A percentile compares a stretch with the other conserved stretches of the same genome.
Conservation (phyloP, 2,329 filamentous ascomycete species). For the Xylaria polymorpha region DNA sequence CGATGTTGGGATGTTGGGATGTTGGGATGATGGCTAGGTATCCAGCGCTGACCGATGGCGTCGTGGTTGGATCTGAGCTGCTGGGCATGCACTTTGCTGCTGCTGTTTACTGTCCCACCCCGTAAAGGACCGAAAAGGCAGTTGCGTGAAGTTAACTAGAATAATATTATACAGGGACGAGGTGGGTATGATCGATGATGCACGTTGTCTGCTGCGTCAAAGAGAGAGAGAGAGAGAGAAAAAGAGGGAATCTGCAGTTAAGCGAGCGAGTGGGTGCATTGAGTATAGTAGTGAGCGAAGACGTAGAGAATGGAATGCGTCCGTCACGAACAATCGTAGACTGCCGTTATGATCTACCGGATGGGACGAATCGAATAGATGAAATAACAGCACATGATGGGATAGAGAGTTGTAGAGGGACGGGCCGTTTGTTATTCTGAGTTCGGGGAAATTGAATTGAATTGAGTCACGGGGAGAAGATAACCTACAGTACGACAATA, state of each 20-base stretch:
- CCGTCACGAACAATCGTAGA: slow-evolving; percentile 24
- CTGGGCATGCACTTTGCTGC: slow-evolving; percentile 21
- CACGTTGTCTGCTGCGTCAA: slow-evolving; percentile 18
- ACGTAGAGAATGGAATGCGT: slow-evolving; percentile 13
- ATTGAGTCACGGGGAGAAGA: slow-evolving; percentile 24
- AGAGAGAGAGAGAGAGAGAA: slow-evolving; percentile 10
- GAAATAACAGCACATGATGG: slow-evolving; percentile 16
- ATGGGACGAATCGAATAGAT: slow-evolving; percentile 25
- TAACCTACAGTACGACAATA: slow-evolving; percentile 5
- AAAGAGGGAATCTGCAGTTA: slow-evolving; percentile 29
- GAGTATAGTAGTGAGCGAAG: slow-evolving; percentile 7
- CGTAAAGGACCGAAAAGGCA: slow-evolving; percentile 21
- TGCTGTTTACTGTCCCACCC: slow-evolving; percentile 13
- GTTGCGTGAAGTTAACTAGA: slow-evolving; percentile 20
- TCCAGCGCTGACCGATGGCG: slow-evolving; percentile 31
- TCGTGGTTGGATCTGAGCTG: slow-evolving; percentile 24
- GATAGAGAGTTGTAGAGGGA: slow-evolving; percentile 21
- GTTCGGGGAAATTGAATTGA: slow-evolving; percentile 10
- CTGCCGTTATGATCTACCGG: slow-evolving; percentile 29
- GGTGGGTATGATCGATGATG: slow-evolving; percentile 31
- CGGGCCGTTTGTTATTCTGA: slow-evolving; percentile 22
- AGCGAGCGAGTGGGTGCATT: slow-evolving; percentile 27
- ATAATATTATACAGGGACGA: slow-evolving; percentile 22
- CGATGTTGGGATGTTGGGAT: slow-evolving; percentile 11
- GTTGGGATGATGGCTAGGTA: slow-evolving; percentile 10